Conservation (phyloP, 129 eudicot species). For the Artemisia argyi region DNA sequence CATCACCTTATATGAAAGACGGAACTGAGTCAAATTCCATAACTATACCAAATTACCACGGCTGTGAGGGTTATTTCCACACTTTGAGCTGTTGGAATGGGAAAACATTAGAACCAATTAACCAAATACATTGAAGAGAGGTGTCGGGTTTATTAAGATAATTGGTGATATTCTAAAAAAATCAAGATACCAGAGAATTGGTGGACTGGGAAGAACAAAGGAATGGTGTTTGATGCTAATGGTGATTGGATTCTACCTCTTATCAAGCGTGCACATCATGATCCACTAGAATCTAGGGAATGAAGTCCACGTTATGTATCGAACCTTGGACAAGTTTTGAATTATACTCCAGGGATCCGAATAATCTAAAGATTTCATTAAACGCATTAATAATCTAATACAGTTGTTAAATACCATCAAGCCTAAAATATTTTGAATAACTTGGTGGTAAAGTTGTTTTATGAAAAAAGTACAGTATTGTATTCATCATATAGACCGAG, state of each 20-base stretch:
- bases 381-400: too few species aligned
- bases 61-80: constrained; percentile 28
- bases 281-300: too few species aligned
- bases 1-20: constrained; percentile 25
- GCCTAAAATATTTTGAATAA: too few species aligned
- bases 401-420: too few species aligned
- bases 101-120: constrained; percentile 11
- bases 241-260: constrained; percentile 33
- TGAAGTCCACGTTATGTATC: too few species aligned
- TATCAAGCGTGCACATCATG: neutral
- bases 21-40: neutral
- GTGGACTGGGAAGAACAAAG: constrained; percentile 33
- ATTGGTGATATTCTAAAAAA: constrained; percentile 13
- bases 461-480: too few species aligned
- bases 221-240: constrained; percentile 23
- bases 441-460: too few species aligned
- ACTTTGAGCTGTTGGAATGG: constrained; percentile 31
- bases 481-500: too few species aligned
- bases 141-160: constrained; percentile 24
- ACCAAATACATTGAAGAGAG: constrained; percentile 16
- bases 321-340: too few species aligned
- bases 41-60: neutral
- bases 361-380: too few species aligned
- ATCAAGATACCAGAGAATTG: constrained; percentile 17
- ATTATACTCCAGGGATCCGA: too few species aligned